These are phyloP conservation scores for Fraxinus excelsior DNA, from an alignment of 257 asterid species.

Conservation along the genomic window DNA sequence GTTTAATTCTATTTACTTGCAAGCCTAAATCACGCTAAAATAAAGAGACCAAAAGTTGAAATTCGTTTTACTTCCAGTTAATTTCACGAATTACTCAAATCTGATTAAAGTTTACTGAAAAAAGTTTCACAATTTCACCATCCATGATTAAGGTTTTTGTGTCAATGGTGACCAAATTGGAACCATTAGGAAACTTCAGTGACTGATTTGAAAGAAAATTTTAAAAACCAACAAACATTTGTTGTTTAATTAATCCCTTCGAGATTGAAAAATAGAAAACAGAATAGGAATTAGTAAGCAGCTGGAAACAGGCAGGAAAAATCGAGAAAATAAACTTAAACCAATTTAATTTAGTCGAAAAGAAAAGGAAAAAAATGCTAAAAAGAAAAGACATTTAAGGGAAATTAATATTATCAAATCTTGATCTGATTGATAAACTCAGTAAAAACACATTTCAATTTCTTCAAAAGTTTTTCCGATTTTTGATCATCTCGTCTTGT, in stretches of 20 bases:
- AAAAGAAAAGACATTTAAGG: conserved; percentile 5
- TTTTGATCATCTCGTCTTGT: conserved; percentile 29
- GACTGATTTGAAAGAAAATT: conserved; percentile 22
- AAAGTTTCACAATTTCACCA: too few relatives aligned
- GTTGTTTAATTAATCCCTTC: not conserved
- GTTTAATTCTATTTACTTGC: too few relatives aligned
- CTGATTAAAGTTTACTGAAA: too few relatives aligned
- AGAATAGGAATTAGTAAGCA: not conserved
- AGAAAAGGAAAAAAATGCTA: not conserved
- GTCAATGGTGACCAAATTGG: too few relatives aligned
- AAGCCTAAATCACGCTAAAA: too few relatives aligned
- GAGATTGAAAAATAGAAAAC: conserved; percentile 18
- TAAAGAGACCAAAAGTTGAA: too few relatives aligned
- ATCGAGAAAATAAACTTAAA: too few relatives aligned
- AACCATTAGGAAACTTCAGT: too few relatives aligned
- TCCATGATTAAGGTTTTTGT: too few relatives aligned
- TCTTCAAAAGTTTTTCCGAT: not conserved
- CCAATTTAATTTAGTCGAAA: too few relatives aligned
- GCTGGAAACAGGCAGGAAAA: not conserved
- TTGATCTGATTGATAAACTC: not conserved
- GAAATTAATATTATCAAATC: not conserved
- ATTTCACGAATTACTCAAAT: too few relatives aligned
- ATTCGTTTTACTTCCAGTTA: too few relatives aligned
- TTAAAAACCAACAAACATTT: not conserved
- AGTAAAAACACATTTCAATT: conserved; percentile 6